Conservation (phyloP, 495 filamentous ascomycete genomes). For the Aspergillus nidulans region DNA sequence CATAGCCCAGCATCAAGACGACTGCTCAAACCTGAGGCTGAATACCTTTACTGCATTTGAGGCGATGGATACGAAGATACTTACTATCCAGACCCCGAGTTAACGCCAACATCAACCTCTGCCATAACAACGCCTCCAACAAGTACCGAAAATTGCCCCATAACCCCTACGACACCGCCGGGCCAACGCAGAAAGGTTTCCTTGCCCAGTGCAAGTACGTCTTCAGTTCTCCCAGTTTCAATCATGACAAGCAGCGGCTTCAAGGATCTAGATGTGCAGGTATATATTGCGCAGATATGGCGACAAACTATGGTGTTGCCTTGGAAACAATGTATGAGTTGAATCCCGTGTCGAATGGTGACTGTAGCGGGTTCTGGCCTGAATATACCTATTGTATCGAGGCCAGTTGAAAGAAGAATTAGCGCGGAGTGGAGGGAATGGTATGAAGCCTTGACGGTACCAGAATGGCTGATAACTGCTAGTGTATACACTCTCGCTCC, state of each 20-base stretch:
- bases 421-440: too few species aligned
- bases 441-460: too few species aligned
- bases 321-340: background rate
- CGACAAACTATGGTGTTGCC: background rate
- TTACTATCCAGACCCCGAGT: background rate
- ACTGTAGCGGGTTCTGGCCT: slow-evolving; percentile 3
- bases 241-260: background rate
- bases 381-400: background rate
- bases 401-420: too few species aligned
- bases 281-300: slow-evolving; percentile 1
- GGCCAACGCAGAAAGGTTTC: background rate
- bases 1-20: background rate
- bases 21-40: slow-evolving; percentile 2
- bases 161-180: background rate
- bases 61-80: background rate
- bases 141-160: background rate
- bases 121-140: background rate
- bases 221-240: background rate
- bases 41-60: background rate
- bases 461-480: too few species aligned
- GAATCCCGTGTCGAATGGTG: background rate
- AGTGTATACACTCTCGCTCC: too few species aligned
- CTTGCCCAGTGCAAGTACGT: background rate
- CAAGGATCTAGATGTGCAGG: background rate
- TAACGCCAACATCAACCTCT: background rate